Base-by-base conservation (phyloP, 495 filamentous ascomycete species). In the Amphirosellinia nigrospora region DNA sequence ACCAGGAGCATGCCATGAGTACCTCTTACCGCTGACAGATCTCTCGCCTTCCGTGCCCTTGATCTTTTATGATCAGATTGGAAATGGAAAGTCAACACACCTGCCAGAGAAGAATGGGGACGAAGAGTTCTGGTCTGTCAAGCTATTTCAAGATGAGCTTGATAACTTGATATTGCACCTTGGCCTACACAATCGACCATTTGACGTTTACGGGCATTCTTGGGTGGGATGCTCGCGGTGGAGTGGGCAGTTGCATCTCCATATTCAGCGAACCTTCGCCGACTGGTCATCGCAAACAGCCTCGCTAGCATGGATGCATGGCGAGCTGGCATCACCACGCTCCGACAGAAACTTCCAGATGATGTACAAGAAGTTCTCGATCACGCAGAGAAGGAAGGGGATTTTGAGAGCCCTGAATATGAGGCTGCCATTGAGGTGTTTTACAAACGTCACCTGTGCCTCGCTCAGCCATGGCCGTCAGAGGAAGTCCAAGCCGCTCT, bases 51-150 rank as follows among this genome's bases (percentile, higher is more conserved):
- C 6, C 70, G 48, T 53, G 79, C 76, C 30, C 81, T 84, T 9
- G 72, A 73, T 88, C 23, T 74, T 87, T 71, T 89, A 89, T 72
- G 85, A 87, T 70, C 85, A 87, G 67, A 72, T 88, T 65, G 84
- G 85, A 23, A 83, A 80, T 71, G 86, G 84, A 15, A 32, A 68
- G 8, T 84, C 80, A 26, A 86, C 86, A 0, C 84, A 81, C 63
- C 76, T 86, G 9, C 79, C 71, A 3, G 77, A 84, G 8, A 84
- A 80, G 46, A 64, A 52, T 0, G 80, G 80, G 30, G 81, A 85
- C 60, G 73, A 75, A 23, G 62, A 56, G 0, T 86, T 87, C 75
- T 89, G 84, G 84, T 82, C 79, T 0, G 60, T 78, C 0, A 74
- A 82, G 10, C 76, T 88, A 0, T 88, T 87, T 74, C 64, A 80